Evolutionary conservation across 176 grass and related monocot genomes (phyloP), one percentile per base, ranked within the genome.

Genomic region (Musa beccarii): DNA sequence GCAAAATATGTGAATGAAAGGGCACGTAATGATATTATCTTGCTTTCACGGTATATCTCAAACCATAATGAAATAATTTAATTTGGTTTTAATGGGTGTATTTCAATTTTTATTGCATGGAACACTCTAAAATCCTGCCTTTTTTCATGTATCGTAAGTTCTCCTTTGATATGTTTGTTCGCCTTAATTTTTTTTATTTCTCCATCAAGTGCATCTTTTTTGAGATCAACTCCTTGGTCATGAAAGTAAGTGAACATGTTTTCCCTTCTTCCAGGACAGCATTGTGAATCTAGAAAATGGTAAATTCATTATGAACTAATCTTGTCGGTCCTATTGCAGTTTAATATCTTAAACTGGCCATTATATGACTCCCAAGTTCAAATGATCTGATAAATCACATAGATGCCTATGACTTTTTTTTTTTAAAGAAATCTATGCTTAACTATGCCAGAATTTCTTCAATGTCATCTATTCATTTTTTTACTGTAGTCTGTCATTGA

Each of bases 1-100:
- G 94, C 94, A 68, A 98, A 98, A 84, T 98, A 89, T 89, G 86
- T 98, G 66, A 98, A 98, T 84, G 88, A 98, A 85, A 90, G 94
- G 76, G 94, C 88, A 84, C 94, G 86, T 49, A 98, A 29, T 82
- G 90, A 98, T 11, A 98, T 93, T 73, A 84, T 87, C 25, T 89
- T 98, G 76, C 88, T 98, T 82, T 93, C 94, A 83, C 84, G 90
- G 94, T 98, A 90, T 82, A 17, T 59, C 63, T 54, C 26, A 49
- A 63, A 64, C 21, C 21, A 64, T 53, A 64, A 26, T 72, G 9
- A 59, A 69, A 70, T 57, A 57, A 11, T 21, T 53, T 19, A 51
- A 9, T 65, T 22, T 52, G 20, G 20, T 77, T 19, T 28, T 75
- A 1, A 10, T 62, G 5, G 49, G 28, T 75, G 54, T 51, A 56